Conservation (phyloP, 257 asterid genomes). For the Apocynum venetum region DNA sequence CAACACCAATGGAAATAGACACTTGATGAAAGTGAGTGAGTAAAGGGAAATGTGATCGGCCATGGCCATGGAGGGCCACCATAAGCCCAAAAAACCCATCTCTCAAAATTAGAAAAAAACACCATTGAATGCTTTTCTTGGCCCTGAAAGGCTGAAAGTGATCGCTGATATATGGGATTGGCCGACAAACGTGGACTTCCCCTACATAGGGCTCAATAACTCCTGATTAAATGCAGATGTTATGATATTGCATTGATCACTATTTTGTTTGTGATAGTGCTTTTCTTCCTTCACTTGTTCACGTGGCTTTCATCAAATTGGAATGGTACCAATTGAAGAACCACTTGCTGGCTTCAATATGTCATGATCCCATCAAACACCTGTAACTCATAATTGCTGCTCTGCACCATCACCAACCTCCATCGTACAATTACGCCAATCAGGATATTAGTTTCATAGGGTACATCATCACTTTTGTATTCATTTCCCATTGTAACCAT, state of each 20-base stretch:
- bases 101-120: background rate
- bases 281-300: constrained; percentile 14
- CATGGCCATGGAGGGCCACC: background rate
- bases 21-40: background rate
- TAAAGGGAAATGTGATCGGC: background rate
- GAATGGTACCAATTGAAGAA: background rate
- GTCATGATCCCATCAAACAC: constrained; percentile 2
- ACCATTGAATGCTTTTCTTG: background rate
- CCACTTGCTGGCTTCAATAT: background rate
- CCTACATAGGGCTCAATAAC: too few relatives aligned
- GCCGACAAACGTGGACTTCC: too few relatives aligned
- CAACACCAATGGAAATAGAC: background rate
- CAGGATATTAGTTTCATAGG: too few relatives aligned
- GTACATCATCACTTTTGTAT: too few relatives aligned
- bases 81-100: background rate
- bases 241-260: background rate
- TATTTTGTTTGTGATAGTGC: background rate
- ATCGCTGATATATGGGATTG: background rate
- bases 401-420: background rate
- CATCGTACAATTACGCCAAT: background rate
- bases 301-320: constrained; percentile 21
- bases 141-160: background rate
- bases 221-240: too few relatives aligned
- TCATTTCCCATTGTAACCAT: too few relatives aligned
- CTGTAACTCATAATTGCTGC: background rate